Evolutionary conservation across 2,329 filamentous ascomycete genomes (phyloP), one percentile per base, ranked within the genome.

Genomic region (Setomelanomma holmii): DNA sequence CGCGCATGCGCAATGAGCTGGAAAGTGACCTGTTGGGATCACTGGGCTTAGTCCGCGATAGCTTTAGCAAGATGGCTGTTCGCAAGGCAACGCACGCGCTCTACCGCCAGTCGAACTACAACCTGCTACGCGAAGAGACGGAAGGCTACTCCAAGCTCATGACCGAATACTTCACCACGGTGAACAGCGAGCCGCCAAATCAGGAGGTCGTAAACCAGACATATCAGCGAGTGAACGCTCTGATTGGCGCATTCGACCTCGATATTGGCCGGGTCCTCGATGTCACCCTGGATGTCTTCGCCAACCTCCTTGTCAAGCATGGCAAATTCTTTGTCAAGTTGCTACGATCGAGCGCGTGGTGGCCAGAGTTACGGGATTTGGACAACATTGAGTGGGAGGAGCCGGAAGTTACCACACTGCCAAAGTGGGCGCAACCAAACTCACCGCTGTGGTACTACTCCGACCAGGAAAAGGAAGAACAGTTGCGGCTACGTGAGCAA

Each of bases 71-170:
- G 61, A 86, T 95, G 70, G 89, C 89, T 14, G 92, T 96, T 60
- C 88, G 93, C 49, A 92, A 96, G 68, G 90, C 93, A 42, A 99
- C 95, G 6, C 96, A 97, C 65, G 82, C 95, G 4, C 83, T 99
- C 0, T 99, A 99, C 74, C 89, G 93, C 54, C 95, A 98, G 75
- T 91, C 93, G 12, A 98, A 96, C 74, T 98, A 96, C 80, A 99
- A 99, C 67, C 79, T 99, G 6, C 80, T 99, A 17, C 88, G 95
- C 39, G 95, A 99, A 77, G 95, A 99, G 75, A 91, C 91, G 0
- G 95, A 99, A 76, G 95, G 96, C 35, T 99, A 96, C 71, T 93
- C 95, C 0, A 99, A 99, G 74, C 85, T 99, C 40, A 87, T 96
- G 54, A 97, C 93, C 0, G 95, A 99, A 73, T 87, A 98, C 24